Base-by-base conservation (phyloP, 495 filamentous ascomycete species). In the Hypoxylon trugodes region DNA sequence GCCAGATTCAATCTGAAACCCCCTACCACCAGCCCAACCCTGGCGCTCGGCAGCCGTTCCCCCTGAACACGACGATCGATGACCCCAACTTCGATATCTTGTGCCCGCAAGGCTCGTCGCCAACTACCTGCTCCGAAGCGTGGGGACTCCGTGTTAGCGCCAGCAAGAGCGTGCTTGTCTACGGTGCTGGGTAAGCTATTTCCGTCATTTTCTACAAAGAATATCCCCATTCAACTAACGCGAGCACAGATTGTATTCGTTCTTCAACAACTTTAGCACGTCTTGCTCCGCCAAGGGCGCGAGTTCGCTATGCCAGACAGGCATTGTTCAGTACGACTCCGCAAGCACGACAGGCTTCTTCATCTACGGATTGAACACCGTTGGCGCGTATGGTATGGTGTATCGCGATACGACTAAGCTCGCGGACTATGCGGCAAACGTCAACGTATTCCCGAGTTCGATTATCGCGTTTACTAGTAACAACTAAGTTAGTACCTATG, bases 1-100 rank as follows among this genome's bases (percentile, higher is more conserved):
- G 89, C 7, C 84, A 88, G 65, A 87, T 93, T 57, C 92, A 96
- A 66, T 90, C 90, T 15, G 92, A 96, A 72, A 90, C 90, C 6
- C 89, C 89, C 49, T 86, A 84, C 65, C 73, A 80, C 65, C 74
- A 76, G 76, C 81, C 84, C 36, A 96, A 96, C 77, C 93, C 93
- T 1, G 82, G 85, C 55, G 85, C 91, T 0, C 72, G 83, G 2
- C 76, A 79, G 10, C 88, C 90, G 1, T 94, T 89, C 76, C 79
- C 81, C 0, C 68, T 84, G 2, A 82, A 87, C 41, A 16, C 70
- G 19, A 73, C 75, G 10, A 93, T 81, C 73, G 79, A 82, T 59
- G 93, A 97, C 68, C 93, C 93, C 0, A 82, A 82, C 56, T 93
- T 93, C 77, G 63, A 68, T 22, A 65, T 63, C 48, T 71, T 71